phyloP scores from a whole-genome alignment of 768 basidiomycete genomes.

The Amylocystis lapponica region DNA sequence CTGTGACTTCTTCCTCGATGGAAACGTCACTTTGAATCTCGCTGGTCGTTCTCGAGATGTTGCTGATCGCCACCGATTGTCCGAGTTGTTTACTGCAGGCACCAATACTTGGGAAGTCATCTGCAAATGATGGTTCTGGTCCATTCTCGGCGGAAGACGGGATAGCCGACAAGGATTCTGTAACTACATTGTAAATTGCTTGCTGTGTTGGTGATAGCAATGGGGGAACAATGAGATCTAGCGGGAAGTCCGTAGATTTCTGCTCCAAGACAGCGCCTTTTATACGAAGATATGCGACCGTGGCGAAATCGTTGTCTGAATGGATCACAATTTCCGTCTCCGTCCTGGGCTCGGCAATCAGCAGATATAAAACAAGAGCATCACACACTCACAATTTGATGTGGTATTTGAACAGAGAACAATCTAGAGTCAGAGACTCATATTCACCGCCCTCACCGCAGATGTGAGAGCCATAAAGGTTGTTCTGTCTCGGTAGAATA shows the following conservation, averaged over 20 bases:
- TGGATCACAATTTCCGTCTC: conserved; percentile 71
- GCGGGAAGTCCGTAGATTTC: conserved; percentile 34
- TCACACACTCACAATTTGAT: conserved; percentile 57
- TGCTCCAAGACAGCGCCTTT: conserved; percentile 56
- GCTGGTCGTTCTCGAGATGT: conserved; percentile 36
- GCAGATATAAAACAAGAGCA: background rate
- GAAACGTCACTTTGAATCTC: conserved; percentile 24
- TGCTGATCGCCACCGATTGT: conserved; percentile 67
- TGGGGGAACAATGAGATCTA: conserved; percentile 37
- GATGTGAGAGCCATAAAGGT: conserved; percentile 81
- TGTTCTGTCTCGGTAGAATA: conserved; percentile 44
- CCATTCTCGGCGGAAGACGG: background rate
- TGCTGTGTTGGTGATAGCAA: conserved; percentile 44
- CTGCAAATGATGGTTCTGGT: background rate
- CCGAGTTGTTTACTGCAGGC: conserved; percentile 28
- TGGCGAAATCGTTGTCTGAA: conserved; percentile 77
- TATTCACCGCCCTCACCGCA: conserved; percentile 99
- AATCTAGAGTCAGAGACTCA: conserved; percentile 88
- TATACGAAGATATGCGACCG: conserved; percentile 87
- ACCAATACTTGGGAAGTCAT: conserved; percentile 1
- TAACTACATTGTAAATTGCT: conserved; percentile 7
- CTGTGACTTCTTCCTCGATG: conserved; percentile 65
- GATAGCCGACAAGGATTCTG: background rate
- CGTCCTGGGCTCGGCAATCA: conserved; percentile 34
- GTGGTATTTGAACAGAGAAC: conserved; percentile 77